Percentiles rank a stretch among this genome's conserved stretches.
phyloP scores from a whole-genome alignment of 495 filamentous ascomycete species.

The Penicillium diatomitis region DNA sequence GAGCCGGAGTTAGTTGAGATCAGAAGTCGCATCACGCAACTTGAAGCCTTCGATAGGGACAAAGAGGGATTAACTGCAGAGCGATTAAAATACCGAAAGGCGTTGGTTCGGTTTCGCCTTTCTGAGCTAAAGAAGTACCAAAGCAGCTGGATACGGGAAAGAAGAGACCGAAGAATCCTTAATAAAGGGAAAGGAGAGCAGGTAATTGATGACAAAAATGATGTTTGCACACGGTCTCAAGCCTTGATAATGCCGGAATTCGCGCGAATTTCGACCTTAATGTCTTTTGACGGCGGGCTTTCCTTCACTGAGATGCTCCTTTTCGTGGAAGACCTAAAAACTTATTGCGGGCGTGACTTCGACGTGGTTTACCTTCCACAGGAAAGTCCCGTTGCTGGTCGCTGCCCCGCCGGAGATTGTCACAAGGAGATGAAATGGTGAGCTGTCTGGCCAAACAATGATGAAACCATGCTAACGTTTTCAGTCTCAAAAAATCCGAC shows the following conservation, averaged over 20 bases:
- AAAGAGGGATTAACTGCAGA: conserved; percentile 4
- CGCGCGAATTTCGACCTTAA: conserved; percentile 8
- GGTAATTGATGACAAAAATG: conserved; percentile 2
- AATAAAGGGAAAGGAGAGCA: conserved; percentile 11
- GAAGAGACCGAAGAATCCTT: conserved; percentile 10
- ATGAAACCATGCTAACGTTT: neutral
- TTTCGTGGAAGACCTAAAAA: conserved; percentile 13
- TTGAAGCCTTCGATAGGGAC: conserved; percentile 1
- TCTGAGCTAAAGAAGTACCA: conserved; percentile 10
- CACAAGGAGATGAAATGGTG: neutral
- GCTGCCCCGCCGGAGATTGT: conserved; percentile 5
- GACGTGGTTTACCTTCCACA: conserved; percentile 11
- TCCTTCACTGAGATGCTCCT: conserved; percentile 14
- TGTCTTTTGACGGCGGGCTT: conserved; percentile 13
- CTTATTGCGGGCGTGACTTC: conserved; percentile 9
- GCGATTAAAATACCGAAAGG: conserved; percentile 9
- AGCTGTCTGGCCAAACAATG: neutral
- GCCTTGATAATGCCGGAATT: conserved; percentile 13
- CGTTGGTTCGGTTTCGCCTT: conserved; percentile 6
- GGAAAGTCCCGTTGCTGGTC: neutral
- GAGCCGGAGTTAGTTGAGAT: conserved; percentile 7
- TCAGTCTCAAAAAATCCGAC: neutral
- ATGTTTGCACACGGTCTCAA: conserved; percentile 10
- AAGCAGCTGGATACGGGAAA: conserved; percentile 10
- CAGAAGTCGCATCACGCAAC: conserved; percentile 4